Evolutionary conservation across 805 yeast species (phyloP), one percentile per base, ranked within the genome.

Genomic region (Sugiyamaella marilandica): DNA sequence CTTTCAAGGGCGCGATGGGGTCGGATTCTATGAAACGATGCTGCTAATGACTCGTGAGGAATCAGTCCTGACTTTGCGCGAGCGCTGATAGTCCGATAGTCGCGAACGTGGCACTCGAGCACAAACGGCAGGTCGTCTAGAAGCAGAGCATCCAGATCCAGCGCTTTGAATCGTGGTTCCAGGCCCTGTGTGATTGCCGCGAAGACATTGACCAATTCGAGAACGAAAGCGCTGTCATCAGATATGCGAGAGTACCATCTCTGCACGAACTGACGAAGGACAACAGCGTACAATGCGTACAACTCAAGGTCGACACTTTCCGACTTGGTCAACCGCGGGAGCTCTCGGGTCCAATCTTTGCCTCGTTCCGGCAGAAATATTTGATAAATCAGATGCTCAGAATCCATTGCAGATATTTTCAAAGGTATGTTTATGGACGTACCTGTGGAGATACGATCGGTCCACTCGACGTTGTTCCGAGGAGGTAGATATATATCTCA

Each of bases 41-140:
- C 65, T 26, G 65, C 71, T n/a, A 67, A 59, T 5, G 45, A 10
- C n/a, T 8, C 64, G 59, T 55, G 59, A 2, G 73, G 73, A 9
- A 72, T 52, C 7, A 69, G 61, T 1, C 67, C 65, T 2, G 73
- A 60, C 2, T 67, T 67, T 2, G 62, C 45, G 16, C 68, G 64
- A 13, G 55, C 59, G 14, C 59, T 47, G 9, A 71, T 68, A 46
- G 52, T 59, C 36, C 65, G 53, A 50, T 64, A 68, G 50, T 65
- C 65, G 2, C 56, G 57, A n/a, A 74, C 50, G 57, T 75, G 79
- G 21, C 65, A 58, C 39, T 73, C 68, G 24, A 77, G 56, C 1
- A 79, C 52, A 4, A 65, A 59, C 2, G 80, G 79, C 2, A 77
- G 37, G 45, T 77, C 78, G 56, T 79, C 80, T 24, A 79, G 60